Percentiles rank a stretch among this genome's conserved stretches.
Evolutionary conservation across 768 basidiomycete genomes (phyloP).

Genomic region (Mycena metata): DNA sequence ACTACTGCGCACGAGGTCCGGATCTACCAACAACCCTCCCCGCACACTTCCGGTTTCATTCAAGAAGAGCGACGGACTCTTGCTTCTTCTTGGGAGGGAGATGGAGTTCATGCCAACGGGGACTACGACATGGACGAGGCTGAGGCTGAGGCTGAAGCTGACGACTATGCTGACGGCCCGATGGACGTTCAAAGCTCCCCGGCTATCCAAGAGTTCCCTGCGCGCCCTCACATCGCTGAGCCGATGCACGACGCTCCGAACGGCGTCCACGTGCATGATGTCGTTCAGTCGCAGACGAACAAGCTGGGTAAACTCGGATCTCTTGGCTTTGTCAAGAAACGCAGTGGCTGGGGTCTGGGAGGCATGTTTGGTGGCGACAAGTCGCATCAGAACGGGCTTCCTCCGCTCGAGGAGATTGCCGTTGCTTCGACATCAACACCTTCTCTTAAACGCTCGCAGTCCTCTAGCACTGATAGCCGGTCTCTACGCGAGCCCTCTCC

Average conservation of each 20-base stretch:
- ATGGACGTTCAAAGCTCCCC: conserved; percentile 68
- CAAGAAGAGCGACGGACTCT: conserved; percentile 47
- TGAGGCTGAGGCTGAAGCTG: conserved; percentile 55
- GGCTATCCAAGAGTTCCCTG: conserved; percentile 65
- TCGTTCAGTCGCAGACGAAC: conserved; percentile 57
- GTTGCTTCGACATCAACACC: conserved; percentile 67
- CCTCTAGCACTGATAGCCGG: conserved; percentile 79
- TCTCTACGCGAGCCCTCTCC: conserved; percentile 72
- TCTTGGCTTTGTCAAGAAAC: conserved; percentile 79
- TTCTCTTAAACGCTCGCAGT: conserved; percentile 84
- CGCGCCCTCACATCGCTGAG: conserved; percentile 57
- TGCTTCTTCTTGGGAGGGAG: conserved; percentile 41
- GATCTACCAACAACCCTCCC: conserved; percentile 50
- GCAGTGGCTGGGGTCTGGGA: conserved; percentile 70
- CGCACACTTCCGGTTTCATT: conserved; percentile 45
- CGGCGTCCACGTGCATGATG: conserved; percentile 46
- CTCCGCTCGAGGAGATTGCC: conserved; percentile 81
- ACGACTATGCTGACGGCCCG: conserved; percentile 58
- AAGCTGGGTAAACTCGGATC: conserved; percentile 71
- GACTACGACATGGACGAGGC: conserved; percentile 76
- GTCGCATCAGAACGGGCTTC: conserved; percentile 68
- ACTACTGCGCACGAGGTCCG: conserved; percentile 50
- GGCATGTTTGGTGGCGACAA: conserved; percentile 84
- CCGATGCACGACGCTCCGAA: conserved; percentile 53
- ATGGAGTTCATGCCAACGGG: conserved; percentile 46